Evolutionary conservation across 768 basidiomycete species (phyloP).

Genomic region (Lactifluus piperatus): DNA sequence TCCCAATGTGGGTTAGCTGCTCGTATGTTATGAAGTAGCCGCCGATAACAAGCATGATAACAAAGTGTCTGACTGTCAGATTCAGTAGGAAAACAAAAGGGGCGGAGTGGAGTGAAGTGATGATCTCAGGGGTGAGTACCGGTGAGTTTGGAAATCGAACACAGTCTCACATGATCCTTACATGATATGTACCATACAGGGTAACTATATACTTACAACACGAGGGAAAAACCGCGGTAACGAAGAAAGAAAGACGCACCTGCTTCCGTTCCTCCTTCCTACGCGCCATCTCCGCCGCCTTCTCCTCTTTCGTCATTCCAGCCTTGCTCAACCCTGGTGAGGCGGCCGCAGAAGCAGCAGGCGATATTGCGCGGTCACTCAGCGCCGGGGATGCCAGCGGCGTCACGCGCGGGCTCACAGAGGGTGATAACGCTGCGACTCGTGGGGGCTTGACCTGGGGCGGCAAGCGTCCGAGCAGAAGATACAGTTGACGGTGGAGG

Average conservation of each 20-base stretch:
- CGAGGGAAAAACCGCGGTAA: not conserved
- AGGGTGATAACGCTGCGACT: not conserved
- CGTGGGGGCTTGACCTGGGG: not conserved
- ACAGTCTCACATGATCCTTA: no score
- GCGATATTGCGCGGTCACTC: conserved; percentile 21
- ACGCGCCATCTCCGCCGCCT: conserved; percentile 85
- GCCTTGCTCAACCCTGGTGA: conserved; percentile 29
- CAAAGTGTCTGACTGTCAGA: no score
- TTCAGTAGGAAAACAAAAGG: no score
- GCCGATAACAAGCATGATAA: no score
- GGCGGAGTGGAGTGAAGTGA: no score
- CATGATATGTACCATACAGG: no score
- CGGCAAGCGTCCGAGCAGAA: not conserved
- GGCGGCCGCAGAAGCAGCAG: conserved; percentile 10
- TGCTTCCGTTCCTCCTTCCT: conserved; percentile 89
- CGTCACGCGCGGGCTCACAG: not conserved
- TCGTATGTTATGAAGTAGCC: no score
- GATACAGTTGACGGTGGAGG: not conserved
- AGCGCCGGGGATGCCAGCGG: conserved; percentile 12
- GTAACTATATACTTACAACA: no score
- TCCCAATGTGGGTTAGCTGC: no score
- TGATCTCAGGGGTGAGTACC: no score
- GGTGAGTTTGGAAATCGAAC: no score
- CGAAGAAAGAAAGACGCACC: conserved; percentile 33
- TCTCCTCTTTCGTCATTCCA: conserved; percentile 79